A percentile compares a stretch with the other conserved stretches of the same genome.
Evolutionary conservation across 371 early-diverging fungal species (phyloP).

Genomic region (Apophysomyces variabilis): DNA sequence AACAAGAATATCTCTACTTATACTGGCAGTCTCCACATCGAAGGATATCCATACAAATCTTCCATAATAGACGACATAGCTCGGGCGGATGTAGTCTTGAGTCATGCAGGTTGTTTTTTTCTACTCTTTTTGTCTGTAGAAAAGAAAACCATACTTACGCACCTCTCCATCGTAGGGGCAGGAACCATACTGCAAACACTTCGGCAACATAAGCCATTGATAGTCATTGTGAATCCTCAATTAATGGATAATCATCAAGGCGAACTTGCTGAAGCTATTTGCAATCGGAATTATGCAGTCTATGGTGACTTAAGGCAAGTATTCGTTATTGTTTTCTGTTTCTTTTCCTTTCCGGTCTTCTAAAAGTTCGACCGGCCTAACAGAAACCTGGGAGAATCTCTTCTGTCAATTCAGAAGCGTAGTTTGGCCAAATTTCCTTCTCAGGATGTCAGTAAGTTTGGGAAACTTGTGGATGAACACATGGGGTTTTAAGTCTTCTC

Average conservation of each 20-base stretch:
- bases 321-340: no score
- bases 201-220: conserved; percentile 59
- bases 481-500: conserved; percentile 17
- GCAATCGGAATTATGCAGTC: conserved; percentile 57
- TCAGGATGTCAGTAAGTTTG: conserved; percentile 11
- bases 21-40: conserved; percentile 27
- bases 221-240: conserved; percentile 77
- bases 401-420: background rate
- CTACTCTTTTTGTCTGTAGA: conserved; percentile 7
- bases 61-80: conserved; percentile 58
- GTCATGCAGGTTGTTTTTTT: conserved; percentile 67
- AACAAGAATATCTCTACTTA: conserved; percentile 21
- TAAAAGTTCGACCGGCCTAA: background rate
- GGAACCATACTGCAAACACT: conserved; percentile 85
- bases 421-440: conserved; percentile 9
- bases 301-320: conserved; percentile 29
- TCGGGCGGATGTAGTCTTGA: conserved; percentile 66
- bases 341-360: no score
- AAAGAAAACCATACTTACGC: background rate
- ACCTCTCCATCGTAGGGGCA: conserved; percentile 49
- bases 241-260: conserved; percentile 90
- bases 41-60: conserved; percentile 68
- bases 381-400: conserved; percentile 7
- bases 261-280: conserved; percentile 80
- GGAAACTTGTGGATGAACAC: conserved; percentile 15